Base-by-base conservation (phyloP, 208 protist genomes). In the Tetramitus jugosus region DNA sequence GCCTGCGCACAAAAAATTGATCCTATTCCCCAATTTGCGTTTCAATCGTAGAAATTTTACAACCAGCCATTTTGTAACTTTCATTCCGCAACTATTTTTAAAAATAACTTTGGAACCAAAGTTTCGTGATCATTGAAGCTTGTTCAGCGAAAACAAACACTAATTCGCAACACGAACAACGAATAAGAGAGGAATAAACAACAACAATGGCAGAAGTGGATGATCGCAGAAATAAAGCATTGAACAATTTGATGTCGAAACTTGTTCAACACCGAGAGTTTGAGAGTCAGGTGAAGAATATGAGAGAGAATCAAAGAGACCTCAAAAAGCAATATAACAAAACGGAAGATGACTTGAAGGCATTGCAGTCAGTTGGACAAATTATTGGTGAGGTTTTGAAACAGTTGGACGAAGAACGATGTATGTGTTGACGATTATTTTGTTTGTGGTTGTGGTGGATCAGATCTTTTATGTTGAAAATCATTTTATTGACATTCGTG, bases 301-400 rank as follows among this genome's bases (percentile, higher is more conserved):
- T 74, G 17, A 3, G 67, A 6, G 26, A 29, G 33, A 74, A 74
- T 53, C 67, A 74, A 74, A 53, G 17, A 17, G 75, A 56, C 60
- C 83, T 96, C 77, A 89, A 97, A 76, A 87, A 90, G 23, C 87
- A 95, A 40, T 94, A 95, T 79, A 88, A 97, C 39, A 96, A 94
- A 78, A 90, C 95, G 14, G 95, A 99, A 83, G 95, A 99, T 79
- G 90, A 99, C 80, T 88, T 99, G 37, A 98, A 98, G 84, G 91
- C 96, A 4, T 91, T 99, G 69, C 94, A 99, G 82, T 96, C 91
- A 80, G 96, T 99, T 60, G 98, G 98, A 17, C 96, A 99, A 87
- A 97, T 96, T 84, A 92, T 99, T 46, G 97, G 97, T 61, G 97
- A 99, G 85, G 96, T 99, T 26, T 89, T 99, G 76, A 90, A 94